Base-by-base conservation (phyloP, 2,329 filamentous ascomycete genomes). In the Sporothrix schenckii region DNA sequence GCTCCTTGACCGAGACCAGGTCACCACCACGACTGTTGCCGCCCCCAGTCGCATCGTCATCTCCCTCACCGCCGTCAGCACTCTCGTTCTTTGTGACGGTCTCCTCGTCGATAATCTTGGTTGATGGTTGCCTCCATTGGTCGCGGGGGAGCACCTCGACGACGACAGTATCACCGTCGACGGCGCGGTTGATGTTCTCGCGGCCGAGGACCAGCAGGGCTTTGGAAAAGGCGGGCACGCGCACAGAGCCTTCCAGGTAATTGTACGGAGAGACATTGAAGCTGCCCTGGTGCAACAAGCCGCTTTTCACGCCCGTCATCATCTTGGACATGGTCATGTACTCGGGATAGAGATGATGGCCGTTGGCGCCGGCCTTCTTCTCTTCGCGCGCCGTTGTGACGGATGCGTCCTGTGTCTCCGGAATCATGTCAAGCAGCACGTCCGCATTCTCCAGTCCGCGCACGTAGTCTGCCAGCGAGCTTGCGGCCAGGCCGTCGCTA, bases 231-330 rank as follows among this genome's bases (percentile, higher is more conserved):
- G 94, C 89, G 0, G 94, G 89, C 0, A 97, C 93, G 76, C 94
- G 91, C 73, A 98, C 91, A 0, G 93, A 93, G 1, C 93, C 95
- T 79, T 99, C 95, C 13, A 99, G 85, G 76, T 98, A 99, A 82
- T 99, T 99, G 84, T 98, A 99, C 0, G 93, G 92, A 9, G 95
- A 98, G 39, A 98, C 93, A 77, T 94, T 97, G 83, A 97, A 99
- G 30, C 92, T 90, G 7, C 95, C 95, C 80, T 99, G 94, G 78
- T 99, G 95, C 76, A 99, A 83, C 69, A 93, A 89, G 4, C 94
- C 93, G 67, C 89, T 89, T 82, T 96, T 96, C 70, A 97, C 86
- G 0, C 94, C 94, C 5, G 95, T 99, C 87, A 94, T 93, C 88
- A 98, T 91, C 80, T 91, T 96, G 5, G 94, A 97, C 79, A 95